Conservation (phyloP, 768 basidiomycete species). For the Hericium coralloides region DNA sequence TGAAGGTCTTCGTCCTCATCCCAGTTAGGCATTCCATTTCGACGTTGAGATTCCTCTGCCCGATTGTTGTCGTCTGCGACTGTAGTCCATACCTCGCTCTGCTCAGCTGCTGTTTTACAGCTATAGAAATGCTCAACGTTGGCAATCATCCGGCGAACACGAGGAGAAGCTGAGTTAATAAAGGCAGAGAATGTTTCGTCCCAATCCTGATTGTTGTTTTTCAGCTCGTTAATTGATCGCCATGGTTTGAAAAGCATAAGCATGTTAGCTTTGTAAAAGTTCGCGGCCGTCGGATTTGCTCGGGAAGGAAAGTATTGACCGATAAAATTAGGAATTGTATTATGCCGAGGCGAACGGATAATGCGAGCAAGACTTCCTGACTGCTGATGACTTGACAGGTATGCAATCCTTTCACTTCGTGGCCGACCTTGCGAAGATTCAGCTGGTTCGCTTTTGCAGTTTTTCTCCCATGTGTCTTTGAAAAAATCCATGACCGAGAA, state of each 20-base stretch:
- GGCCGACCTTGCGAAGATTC: constrained; percentile 11
- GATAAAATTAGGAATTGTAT: constrained; percentile 26
- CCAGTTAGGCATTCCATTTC: no score
- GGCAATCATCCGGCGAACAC: constrained; percentile 2
- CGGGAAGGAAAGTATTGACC: constrained; percentile 26
- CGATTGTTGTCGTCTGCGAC: no score
- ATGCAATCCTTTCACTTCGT: constrained; percentile 12
- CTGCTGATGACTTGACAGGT: constrained; percentile 13
- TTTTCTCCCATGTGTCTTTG: constrained; percentile 11
- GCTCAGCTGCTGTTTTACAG: constrained; percentile 3
- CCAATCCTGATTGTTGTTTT: constrained; percentile 14
- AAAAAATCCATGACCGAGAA: background rate
- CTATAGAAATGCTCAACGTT: constrained; percentile 30
- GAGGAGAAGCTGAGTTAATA: background rate
- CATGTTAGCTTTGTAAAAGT: constrained; percentile 29
- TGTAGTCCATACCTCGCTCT: no score
- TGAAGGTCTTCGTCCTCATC: no score
- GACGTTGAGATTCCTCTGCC: no score
- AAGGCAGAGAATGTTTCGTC: constrained; percentile 16
- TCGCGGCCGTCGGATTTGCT: constrained; percentile 15
- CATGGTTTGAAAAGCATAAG: constrained; percentile 30
- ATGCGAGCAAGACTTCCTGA: constrained; percentile 12
- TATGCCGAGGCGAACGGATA: constrained; percentile 18
- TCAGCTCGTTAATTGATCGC: constrained; percentile 21
- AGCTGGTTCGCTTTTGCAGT: background rate